phyloP scores from a whole-genome alignment of 768 basidiomycete species.

The Auricularia auricula-judae region DNA sequence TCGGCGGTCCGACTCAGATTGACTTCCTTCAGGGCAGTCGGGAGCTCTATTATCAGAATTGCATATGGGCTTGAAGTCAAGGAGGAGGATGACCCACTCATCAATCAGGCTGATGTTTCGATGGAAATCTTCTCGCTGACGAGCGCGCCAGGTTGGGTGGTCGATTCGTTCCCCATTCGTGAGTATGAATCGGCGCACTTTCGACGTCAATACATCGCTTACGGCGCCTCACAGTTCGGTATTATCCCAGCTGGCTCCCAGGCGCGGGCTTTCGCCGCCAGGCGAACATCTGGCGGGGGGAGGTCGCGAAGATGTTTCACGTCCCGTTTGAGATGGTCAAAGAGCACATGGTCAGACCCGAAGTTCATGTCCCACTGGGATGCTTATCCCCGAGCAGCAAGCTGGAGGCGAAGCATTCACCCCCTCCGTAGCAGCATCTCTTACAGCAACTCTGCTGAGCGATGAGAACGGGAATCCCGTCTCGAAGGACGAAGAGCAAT shows the following conservation, averaged over 20 bases:
- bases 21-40: background rate
- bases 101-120: slow-evolving; percentile 3
- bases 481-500: background rate
- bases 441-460: background rate
- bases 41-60: slow-evolving; percentile 9
- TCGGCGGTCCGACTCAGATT: background rate
- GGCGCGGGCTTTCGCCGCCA: slow-evolving; percentile 12
- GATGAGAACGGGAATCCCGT: background rate
- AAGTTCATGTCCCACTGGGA: background rate
- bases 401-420: no score
- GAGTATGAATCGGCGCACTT: background rate
- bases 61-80: slow-evolving; percentile 14
- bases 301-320: background rate
- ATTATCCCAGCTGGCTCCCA: slow-evolving; percentile 16
- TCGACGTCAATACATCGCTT: background rate
- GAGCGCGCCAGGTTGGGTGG: slow-evolving; percentile 1
- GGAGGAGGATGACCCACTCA: slow-evolving; percentile 9
- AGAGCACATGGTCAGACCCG: slow-evolving; percentile 6
- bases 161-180: slow-evolving; percentile 2
- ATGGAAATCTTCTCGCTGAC: background rate
- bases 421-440: background rate
- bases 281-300: slow-evolving; percentile 7
- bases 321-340: slow-evolving; percentile 7
- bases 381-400: background rate
- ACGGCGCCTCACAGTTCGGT: slow-evolving; percentile 7